Evolutionary conservation across 73 alveolate genomes (phyloP).

Genomic region (Paramecium tetraurelia): DNA sequence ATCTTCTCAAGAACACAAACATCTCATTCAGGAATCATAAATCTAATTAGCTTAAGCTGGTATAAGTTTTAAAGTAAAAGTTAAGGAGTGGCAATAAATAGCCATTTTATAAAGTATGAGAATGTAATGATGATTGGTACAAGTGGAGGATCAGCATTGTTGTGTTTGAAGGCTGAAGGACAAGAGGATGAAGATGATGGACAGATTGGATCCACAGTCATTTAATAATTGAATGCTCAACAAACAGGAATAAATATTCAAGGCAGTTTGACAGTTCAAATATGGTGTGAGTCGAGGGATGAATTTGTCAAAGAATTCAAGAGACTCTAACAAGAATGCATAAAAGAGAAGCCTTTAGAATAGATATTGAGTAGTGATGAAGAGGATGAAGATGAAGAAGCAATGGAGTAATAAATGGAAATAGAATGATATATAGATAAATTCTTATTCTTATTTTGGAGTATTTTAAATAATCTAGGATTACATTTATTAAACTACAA

Average conservation of each 20-base stretch:
- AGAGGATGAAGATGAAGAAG: not conserved
- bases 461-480: not conserved
- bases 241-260: not conserved
- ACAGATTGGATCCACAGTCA: not conserved
- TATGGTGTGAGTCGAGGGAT: not conserved
- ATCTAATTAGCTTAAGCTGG: not conserved
- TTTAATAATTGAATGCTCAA: not conserved
- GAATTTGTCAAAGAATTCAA: not conserved
- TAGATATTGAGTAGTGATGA: not conserved
- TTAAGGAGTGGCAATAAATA: not conserved
- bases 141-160: not conserved
- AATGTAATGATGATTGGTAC: not conserved
- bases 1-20: not conserved
- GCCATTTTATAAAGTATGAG: not conserved
- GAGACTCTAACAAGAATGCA: not conserved
- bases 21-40: not conserved
- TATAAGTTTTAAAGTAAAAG: not conserved
- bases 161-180: not conserved
- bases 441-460: not conserved
- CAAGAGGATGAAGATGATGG: slow-evolving; percentile 25
- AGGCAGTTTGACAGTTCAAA: not conserved
- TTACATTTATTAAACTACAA: not conserved
- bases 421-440: not conserved
- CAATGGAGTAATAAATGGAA: not conserved
- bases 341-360: not conserved